These are phyloP conservation scores for Pleurotus eryngii DNA, from an alignment of 768 basidiomycete species.

Conservation along the genomic window DNA sequence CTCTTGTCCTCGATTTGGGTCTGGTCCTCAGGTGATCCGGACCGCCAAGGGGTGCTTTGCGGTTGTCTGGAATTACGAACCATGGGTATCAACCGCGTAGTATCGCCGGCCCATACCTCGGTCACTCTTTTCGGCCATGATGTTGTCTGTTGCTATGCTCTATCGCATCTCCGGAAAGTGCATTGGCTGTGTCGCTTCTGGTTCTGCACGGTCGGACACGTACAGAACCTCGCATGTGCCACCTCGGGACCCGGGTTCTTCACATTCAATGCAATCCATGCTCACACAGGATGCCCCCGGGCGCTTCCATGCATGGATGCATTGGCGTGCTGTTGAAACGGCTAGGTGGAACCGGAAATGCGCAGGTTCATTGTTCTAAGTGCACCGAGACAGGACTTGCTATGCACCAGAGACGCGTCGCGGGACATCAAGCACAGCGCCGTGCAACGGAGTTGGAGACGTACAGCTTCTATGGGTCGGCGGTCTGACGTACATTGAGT, in stretches of 20 bases:
- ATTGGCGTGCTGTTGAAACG: conserved; percentile 12
- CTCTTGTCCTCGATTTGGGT: conserved; percentile 19
- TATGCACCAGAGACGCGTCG: conserved; percentile 51
- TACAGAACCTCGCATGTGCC: conserved; percentile 46
- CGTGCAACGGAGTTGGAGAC: conserved; percentile 37
- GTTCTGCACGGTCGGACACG: conserved; percentile 22
- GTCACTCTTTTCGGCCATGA: conserved; percentile 36
- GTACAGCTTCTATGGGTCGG: conserved; percentile 21
- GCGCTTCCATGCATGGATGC: conserved; percentile 11
- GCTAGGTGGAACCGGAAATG: conserved; percentile 51
- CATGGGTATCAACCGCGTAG: conserved; percentile 14
- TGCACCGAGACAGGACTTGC: conserved; percentile 13
- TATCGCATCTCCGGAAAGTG: conserved; percentile 56
- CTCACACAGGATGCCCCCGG: conserved; percentile 25
- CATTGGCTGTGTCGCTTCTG: conserved; percentile 20
- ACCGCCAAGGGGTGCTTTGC: conserved; percentile 14
- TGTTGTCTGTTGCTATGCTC: conserved; percentile 23
- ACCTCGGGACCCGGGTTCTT: conserved; percentile 49
- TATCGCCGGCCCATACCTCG: conserved; percentile 7
- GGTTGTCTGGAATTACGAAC: conserved; percentile 14
- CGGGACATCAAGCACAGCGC: conserved; percentile 27
- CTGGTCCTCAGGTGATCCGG: conserved; percentile 18
- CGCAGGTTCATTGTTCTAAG: conserved; percentile 28
- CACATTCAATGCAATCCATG: conserved; percentile 15
- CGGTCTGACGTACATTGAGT: not conserved